A percentile compares a stretch with the other conserved stretches of the same genome.
Evolutionary conservation across 1,139 yeast species (phyloP).

Genomic region (Sugiyamaella xylanicola): DNA sequence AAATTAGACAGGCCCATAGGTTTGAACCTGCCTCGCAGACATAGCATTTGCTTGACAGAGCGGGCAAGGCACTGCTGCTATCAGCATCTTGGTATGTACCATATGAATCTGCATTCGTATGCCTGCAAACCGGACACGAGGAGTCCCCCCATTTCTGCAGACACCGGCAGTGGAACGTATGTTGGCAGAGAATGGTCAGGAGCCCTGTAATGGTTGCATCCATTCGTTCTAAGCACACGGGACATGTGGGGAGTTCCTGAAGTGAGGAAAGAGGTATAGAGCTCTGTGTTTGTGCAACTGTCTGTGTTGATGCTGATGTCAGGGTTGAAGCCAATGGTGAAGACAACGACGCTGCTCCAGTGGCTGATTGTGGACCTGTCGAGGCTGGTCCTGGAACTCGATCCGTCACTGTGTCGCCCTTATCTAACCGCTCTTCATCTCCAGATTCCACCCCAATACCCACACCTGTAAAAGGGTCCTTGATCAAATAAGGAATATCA

Average conservation of each 20-base stretch:
- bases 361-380: too few relatives aligned
- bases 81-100: constrained; percentile 3
- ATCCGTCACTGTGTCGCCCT: too few relatives aligned
- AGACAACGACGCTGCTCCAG: background rate
- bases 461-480: constrained; percentile 66
- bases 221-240: constrained; percentile 90
- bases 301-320: constrained; percentile 29
- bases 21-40: constrained; percentile 66
- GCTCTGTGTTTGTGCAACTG: background rate
- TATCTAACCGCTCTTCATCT: too few relatives aligned
- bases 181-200: constrained; percentile 88
- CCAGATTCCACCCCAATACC: background rate
- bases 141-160: constrained; percentile 89
- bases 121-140: constrained; percentile 89
- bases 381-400: too few relatives aligned
- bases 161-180: constrained; percentile 90
- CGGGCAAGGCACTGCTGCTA: constrained; percentile 5
- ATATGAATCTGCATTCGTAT: constrained; percentile 47
- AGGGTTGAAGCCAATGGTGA: constrained; percentile 7
- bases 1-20: constrained; percentile 86
- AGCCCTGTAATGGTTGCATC: constrained; percentile 81
- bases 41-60: constrained; percentile 42
- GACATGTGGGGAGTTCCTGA: constrained; percentile 84
- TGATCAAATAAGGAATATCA: constrained; percentile 63
- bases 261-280: background rate